A percentile compares a stretch with the other conserved stretches of the same genome.
Conservation (phyloP, 1,139 yeast species). For the Saccharomyces pastorianus region DNA sequence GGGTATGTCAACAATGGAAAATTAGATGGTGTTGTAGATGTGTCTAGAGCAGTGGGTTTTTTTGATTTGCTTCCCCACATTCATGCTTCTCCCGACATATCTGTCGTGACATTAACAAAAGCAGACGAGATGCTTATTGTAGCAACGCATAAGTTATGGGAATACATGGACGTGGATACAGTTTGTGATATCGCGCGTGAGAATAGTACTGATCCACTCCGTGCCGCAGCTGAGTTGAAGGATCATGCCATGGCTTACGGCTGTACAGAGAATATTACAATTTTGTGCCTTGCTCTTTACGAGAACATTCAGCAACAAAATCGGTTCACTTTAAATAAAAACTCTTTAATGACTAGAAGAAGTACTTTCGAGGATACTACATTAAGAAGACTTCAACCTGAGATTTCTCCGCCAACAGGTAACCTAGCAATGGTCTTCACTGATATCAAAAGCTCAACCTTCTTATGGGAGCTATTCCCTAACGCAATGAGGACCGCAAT, state of each 20-base stretch:
- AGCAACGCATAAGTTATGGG: conserved; percentile 83
- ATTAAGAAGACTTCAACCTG: conserved; percentile 78
- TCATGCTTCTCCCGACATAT: conserved; percentile 78
- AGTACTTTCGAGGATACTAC: conserved; percentile 65
- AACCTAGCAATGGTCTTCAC: conserved; percentile 93
- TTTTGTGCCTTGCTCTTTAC: conserved; percentile 66
- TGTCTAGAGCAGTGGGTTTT: conserved; percentile 90
- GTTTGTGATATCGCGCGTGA: conserved; percentile 88
- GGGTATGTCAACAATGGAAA: conserved; percentile 86
- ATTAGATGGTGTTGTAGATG: conserved; percentile 72
- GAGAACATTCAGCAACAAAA: conserved; percentile 39
- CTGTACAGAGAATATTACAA: conserved; percentile 73
- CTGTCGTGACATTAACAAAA: conserved; percentile 51
- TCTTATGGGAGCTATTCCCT: conserved; percentile 88
- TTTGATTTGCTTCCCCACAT: conserved; percentile 81
- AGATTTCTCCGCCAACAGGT: conserved; percentile 92
- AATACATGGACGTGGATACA: conserved; percentile 67
- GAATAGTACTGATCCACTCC: conserved; percentile 74
- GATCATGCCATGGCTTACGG: conserved; percentile 95
- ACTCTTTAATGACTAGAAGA: conserved; percentile 37
- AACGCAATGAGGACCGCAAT: conserved; percentile 95
- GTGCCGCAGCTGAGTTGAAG: conserved; percentile 87
- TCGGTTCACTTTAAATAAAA: conserved; percentile 31
- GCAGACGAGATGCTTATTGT: conserved; percentile 81
- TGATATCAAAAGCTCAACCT: conserved; percentile 90